phyloP scores from a whole-genome alignment of 345 rosid species.

The Bruguiera sexangula region DNA sequence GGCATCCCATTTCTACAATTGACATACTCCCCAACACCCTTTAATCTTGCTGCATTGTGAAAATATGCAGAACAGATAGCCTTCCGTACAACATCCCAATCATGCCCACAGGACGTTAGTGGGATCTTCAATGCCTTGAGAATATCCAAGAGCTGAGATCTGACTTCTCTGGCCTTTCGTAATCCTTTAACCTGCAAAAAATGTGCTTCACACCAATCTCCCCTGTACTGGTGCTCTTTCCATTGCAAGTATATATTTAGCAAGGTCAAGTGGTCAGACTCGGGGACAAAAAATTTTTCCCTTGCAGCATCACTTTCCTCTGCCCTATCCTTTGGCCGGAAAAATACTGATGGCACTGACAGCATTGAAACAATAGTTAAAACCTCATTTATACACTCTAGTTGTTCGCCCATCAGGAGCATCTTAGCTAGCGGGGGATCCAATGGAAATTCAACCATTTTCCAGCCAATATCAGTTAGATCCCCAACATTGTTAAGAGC shows the following conservation, averaged over 20 bases:
- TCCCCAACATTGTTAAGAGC: constrained; percentile 89
- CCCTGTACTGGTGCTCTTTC: constrained; percentile 91
- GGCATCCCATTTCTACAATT: constrained; percentile 89
- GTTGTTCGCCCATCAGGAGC: constrained; percentile 89
- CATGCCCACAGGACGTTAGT: constrained; percentile 64
- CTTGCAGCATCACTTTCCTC: constrained; percentile 95
- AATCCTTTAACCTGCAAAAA: constrained; percentile 83
- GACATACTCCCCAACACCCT: constrained; percentile 96
- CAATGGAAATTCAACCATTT: constrained; percentile 97
- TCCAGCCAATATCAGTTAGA: constrained; percentile 89
- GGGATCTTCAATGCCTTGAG: constrained; percentile 81
- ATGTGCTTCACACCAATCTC: constrained; percentile 93
- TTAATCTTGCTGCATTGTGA: constrained; percentile 83
- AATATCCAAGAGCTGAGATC: constrained; percentile 93
- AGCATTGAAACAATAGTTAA: constrained; percentile 98
- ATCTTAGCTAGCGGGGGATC: constrained; percentile 99
- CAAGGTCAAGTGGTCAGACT: constrained; percentile 87
- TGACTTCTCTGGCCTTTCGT: constrained; percentile 84
- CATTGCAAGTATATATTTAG: constrained; percentile 87
- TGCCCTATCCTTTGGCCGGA: constrained; percentile 91
- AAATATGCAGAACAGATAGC: constrained; percentile 95
- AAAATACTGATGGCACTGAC: constrained; percentile 96
- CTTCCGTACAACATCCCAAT: constrained; percentile 71
- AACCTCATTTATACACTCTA: constrained; percentile 81
- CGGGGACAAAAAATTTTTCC: constrained; percentile 88